Evolutionary conservation across 164 flowering plant genomes (phyloP).

Genomic region (Annona cherimola): DNA sequence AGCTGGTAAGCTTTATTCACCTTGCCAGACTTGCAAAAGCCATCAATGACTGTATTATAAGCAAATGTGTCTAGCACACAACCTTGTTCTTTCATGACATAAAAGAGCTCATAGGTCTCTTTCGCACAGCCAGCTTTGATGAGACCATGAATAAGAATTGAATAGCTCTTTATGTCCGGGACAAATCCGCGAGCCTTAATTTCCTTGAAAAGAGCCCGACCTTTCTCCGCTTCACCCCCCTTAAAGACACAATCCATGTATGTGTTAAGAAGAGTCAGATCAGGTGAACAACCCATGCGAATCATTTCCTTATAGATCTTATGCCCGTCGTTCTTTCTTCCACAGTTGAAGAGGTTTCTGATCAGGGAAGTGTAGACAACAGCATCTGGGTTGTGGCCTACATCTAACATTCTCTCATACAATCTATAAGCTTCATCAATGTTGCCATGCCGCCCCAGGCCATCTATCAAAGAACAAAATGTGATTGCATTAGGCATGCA

Average conservation of each 20-base stretch:
- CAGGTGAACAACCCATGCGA: slow-evolving; percentile 53
- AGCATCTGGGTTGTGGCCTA: slow-evolving; percentile 47
- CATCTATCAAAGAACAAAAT: slow-evolving; percentile 82
- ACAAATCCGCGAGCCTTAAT: slow-evolving; percentile 56
- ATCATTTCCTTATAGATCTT: slow-evolving; percentile 88
- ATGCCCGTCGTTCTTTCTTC: slow-evolving; percentile 87
- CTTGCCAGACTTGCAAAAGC: slow-evolving; percentile 91
- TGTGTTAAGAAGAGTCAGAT: slow-evolving; percentile 70
- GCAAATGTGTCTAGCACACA: slow-evolving; percentile 70
- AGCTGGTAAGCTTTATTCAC: slow-evolving; percentile 88
- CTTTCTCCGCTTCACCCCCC: slow-evolving; percentile 77
- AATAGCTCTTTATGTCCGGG: slow-evolving; percentile 78
- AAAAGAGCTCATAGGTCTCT: slow-evolving; percentile 65
- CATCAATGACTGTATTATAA: slow-evolving; percentile 82
- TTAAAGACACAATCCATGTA: slow-evolving; percentile 98
- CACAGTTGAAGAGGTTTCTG: slow-evolving; percentile 67
- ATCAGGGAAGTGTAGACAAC: slow-evolving; percentile 81
- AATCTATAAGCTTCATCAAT: slow-evolving; percentile 82
- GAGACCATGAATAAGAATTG: slow-evolving; percentile 79
- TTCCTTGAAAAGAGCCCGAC: slow-evolving; percentile 69
- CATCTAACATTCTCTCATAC: slow-evolving; percentile 78
- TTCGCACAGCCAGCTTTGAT: slow-evolving; percentile 76
- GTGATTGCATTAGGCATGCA: slow-evolving; percentile 65
- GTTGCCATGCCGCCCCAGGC: slow-evolving; percentile 65
- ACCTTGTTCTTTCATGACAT: slow-evolving; percentile 86